Evolutionary conservation across 1,284 basidiomycete genomes (phyloP).

Genomic region (Boletellus deceptivus): DNA sequence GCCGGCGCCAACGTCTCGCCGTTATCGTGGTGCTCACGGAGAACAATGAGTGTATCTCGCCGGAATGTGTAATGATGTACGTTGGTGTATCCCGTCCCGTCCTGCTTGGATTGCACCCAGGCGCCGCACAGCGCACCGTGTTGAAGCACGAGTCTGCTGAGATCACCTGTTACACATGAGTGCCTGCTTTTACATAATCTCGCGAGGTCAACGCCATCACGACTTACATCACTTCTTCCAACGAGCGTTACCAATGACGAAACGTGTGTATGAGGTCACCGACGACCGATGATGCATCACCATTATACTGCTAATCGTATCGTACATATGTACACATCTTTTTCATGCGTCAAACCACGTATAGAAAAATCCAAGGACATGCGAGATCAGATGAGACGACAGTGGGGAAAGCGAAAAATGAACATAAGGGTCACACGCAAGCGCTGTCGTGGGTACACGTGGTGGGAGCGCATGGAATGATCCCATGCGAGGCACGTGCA

Average conservation of each 20-base stretch:
- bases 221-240: conserved; percentile 10
- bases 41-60: background rate
- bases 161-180: background rate
- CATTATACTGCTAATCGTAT: conserved; percentile 32
- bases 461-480: conserved; percentile 2
- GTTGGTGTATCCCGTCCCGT: conserved; percentile 3
- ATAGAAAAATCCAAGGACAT: conserved; percentile 18
- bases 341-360: conserved; percentile 14
- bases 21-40: conserved; percentile 16
- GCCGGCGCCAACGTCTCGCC: conserved; percentile 15
- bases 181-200: no score
- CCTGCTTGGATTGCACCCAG: background rate
- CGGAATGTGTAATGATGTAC: conserved; percentile 8
- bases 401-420: conserved; percentile 17
- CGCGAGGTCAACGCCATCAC: conserved; percentile 12
- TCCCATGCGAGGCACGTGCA: conserved; percentile 9
- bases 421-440: conserved; percentile 21
- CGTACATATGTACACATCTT: conserved; percentile 31
- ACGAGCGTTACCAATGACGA: conserved; percentile 1
- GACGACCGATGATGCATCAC: conserved; percentile 18
- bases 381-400: conserved; percentile 17
- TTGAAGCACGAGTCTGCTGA: no score
- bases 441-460: conserved; percentile 18
- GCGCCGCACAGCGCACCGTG: no score
- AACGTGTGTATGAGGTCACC: background rate